phyloP scores from a whole-genome alignment of 768 basidiomycete genomes.

The Hypholoma fasciculare region DNA sequence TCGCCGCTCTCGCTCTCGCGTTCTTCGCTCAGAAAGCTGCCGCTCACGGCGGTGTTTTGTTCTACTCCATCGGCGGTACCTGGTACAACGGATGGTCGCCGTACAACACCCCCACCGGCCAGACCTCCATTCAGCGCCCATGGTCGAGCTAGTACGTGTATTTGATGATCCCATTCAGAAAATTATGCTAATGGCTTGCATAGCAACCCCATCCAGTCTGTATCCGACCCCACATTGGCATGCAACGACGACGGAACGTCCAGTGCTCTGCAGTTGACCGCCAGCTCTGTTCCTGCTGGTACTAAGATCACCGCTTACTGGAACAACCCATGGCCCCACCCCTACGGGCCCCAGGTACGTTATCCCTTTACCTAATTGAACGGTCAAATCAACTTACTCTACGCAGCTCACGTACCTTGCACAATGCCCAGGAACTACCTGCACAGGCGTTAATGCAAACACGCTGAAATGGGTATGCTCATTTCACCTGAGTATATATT shows the following conservation, averaged over 20 bases:
- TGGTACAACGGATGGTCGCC: conserved; percentile 43
- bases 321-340: conserved; percentile 46
- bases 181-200: neutral
- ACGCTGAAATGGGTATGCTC: conserved; percentile 41
- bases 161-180: neutral
- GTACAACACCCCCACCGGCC: conserved; percentile 42
- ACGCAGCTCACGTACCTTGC: conserved; percentile 44
- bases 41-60: conserved; percentile 46
- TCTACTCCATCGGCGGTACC: conserved; percentile 37
- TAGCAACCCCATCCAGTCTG: conserved; percentile 42
- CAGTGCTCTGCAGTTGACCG: conserved; percentile 41
- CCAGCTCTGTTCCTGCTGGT: conserved; percentile 38
- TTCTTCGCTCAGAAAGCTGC: conserved; percentile 28
- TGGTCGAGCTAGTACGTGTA: conserved; percentile 42
- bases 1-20: conserved; percentile 29
- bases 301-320: conserved; percentile 43
- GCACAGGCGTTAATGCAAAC: conserved; percentile 37
- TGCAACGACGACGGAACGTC: conserved; percentile 47
- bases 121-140: conserved; percentile 42
- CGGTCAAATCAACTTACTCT: neutral
- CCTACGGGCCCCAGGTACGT: conserved; percentile 42
- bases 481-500: neutral
- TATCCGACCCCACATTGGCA: conserved; percentile 38
- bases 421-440: conserved; percentile 42
- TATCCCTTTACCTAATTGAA: neutral